phyloP scores from a whole-genome alignment of 164 flowering plant genomes.

The Umbellularia californica region DNA sequence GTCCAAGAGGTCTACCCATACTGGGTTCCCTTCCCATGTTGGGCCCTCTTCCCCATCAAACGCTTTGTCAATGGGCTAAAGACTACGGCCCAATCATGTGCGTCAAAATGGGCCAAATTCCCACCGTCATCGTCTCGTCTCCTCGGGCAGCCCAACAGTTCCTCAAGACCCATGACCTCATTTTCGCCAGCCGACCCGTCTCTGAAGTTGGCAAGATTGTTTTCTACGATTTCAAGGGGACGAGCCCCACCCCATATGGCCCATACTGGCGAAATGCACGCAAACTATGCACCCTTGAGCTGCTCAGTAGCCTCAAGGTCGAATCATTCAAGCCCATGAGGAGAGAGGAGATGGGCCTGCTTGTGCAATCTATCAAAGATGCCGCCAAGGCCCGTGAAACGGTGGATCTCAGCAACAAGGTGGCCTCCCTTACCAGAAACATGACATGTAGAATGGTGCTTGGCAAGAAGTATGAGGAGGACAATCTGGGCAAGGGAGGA shows the following conservation, averaged over 20 bases:
- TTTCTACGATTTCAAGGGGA: background rate
- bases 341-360: constrained; percentile 19
- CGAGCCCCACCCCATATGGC: background rate
- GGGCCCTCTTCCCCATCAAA: background rate
- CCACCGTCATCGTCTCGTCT: constrained; percentile 11
- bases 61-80: constrained; percentile 6
- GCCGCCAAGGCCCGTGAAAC: constrained; percentile 6
- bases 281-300: background rate
- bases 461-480: constrained; percentile 40
- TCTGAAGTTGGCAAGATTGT: background rate
- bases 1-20: background rate
- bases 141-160: constrained; percentile 18
- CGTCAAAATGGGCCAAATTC: constrained; percentile 13
- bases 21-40: background rate
- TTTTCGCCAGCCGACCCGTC: constrained; percentile 2
- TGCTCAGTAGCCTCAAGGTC: constrained; percentile 5
- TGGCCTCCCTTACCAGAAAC: constrained; percentile 16
- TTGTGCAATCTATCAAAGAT: constrained; percentile 14
- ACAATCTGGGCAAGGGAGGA: constrained; percentile 34
- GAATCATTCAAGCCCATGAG: constrained; percentile 23
- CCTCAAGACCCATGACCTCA: constrained; percentile 20
- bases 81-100: constrained; percentile 19
- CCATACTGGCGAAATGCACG: background rate
- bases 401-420: constrained; percentile 17
- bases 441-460: constrained; percentile 37